Evolutionary conservation across 2,329 filamentous ascomycete genomes (phyloP).

Genomic region (Cladosporium sp.): DNA sequence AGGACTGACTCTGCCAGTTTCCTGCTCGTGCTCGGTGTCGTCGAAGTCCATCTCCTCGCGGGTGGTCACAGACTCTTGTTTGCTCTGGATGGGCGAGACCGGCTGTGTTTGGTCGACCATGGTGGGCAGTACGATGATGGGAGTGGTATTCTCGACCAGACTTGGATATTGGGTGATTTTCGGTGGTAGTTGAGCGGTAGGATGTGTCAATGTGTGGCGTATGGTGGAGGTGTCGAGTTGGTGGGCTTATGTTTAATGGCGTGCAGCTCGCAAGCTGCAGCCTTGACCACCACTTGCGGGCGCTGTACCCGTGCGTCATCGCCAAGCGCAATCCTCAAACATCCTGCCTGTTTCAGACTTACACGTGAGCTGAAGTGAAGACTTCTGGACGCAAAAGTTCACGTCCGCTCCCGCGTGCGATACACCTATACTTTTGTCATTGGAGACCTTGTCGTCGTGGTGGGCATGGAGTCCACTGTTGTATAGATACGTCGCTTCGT

Average conservation of each 20-base stretch:
- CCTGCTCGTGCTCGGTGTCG: conserved; percentile 55
- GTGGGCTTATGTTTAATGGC: not conserved
- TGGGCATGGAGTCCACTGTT: too few relatives aligned
- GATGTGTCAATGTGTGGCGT: too few relatives aligned
- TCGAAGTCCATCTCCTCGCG: conserved; percentile 45
- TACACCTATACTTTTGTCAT: too few relatives aligned
- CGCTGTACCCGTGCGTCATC: conserved; percentile 1
- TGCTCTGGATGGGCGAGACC: conserved; percentile 20
- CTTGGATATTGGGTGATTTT: too few relatives aligned
- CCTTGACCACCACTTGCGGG: conserved; percentile 2
- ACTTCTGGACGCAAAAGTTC: not conserved
- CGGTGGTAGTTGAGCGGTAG: too few relatives aligned
- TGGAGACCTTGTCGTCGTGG: too few relatives aligned
- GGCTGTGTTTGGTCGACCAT: conserved; percentile 25
- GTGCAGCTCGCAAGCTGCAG: not conserved
- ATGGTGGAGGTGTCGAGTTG: too few relatives aligned
- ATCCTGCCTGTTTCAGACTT: not conserved
- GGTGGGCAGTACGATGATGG: too few relatives aligned
- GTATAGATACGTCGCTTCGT: too few relatives aligned
- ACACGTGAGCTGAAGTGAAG: not conserved
- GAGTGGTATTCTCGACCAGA: too few relatives aligned
- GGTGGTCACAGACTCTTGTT: conserved; percentile 36
- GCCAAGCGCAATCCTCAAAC: not conserved
- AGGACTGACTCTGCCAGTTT: conserved; percentile 47
- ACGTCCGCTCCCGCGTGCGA: too few relatives aligned